Conservation (phyloP, 2,329 filamentous ascomycete species). For the Ceratocystis cubensis region DNA sequence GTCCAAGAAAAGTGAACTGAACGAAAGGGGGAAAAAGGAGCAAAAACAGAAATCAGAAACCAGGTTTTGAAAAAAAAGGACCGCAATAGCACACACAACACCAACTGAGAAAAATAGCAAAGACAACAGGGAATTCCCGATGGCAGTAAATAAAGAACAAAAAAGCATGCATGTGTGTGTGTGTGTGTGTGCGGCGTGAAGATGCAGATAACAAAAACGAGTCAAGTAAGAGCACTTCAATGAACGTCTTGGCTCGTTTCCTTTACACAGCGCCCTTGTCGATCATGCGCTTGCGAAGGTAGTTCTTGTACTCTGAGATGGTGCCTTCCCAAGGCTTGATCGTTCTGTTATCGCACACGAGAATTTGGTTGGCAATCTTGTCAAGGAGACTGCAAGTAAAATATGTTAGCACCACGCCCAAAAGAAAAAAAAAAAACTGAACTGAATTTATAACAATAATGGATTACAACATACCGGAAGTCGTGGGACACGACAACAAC, state of each 20-base stretch:
- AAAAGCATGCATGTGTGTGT: too few relatives aligned
- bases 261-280: conserved; percentile 66
- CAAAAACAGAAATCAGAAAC: neutral
- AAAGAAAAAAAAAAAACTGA: conserved; percentile 4
- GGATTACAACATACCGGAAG: conserved; percentile 61
- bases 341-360: conserved; percentile 97
- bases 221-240: neutral
- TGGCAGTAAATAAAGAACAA: too few relatives aligned
- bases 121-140: neutral
- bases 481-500: conserved; percentile 98
- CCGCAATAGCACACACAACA: neutral
- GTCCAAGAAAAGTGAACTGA: neutral
- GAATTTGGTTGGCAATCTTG: conserved; percentile 99
- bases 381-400: conserved; percentile 61
- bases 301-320: conserved; percentile 95
- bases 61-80: too few relatives aligned
- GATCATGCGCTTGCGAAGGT: conserved; percentile 98
- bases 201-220: neutral
- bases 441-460: neutral
- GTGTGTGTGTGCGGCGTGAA: neutral
- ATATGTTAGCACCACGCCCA: conserved; percentile 24
- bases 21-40: neutral
- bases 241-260: neutral
- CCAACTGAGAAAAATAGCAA: conserved; percentile 3
- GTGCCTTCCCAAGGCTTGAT: conserved; percentile 77